Percentiles rank a stretch among this genome's conserved stretches.
These are phyloP conservation scores for Psilocybe tampanensis DNA, from an alignment of 768 basidiomycete genomes.

Conservation along the genomic window DNA sequence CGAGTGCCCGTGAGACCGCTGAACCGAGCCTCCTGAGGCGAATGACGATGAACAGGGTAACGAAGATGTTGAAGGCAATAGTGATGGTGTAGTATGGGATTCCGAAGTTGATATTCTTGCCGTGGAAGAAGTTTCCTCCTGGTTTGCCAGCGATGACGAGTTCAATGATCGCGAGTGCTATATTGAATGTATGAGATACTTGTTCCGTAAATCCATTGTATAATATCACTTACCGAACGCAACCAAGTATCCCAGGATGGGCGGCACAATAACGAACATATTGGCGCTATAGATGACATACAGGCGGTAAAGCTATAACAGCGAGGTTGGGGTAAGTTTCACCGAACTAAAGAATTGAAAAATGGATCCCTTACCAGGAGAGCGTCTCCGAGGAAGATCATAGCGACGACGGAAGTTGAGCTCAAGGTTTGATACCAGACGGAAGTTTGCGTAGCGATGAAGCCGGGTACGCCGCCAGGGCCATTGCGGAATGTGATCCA, in stretches of 20 bases:
- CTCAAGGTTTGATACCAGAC: slow-evolving; percentile 35
- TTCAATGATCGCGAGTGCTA: slow-evolving; percentile 43
- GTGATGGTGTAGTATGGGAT: slow-evolving; percentile 42
- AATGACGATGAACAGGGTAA: slow-evolving; percentile 40
- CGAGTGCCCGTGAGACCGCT: slow-evolving; percentile 28
- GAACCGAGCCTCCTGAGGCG: slow-evolving; percentile 36
- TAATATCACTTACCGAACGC: slow-evolving; percentile 26
- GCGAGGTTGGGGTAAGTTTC: neutral
- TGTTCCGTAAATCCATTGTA: neutral
- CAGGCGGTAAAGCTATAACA: slow-evolving; percentile 30
- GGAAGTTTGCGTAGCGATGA: slow-evolving; percentile 26
- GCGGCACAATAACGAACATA: slow-evolving; percentile 25
- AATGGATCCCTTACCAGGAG: slow-evolving; percentile 24
- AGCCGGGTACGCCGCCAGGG: slow-evolving; percentile 28
- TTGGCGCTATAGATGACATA: slow-evolving; percentile 31
- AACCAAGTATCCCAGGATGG: slow-evolving; percentile 26
- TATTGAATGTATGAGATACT: neutral
- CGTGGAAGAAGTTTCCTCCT: slow-evolving; percentile 41
- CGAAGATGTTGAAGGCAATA: slow-evolving; percentile 43
- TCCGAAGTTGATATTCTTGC: slow-evolving; percentile 38
- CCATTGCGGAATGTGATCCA: slow-evolving; percentile 31
- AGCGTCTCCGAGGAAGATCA: slow-evolving; percentile 35
- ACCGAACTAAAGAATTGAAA: neutral
- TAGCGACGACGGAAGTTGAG: slow-evolving; percentile 27
- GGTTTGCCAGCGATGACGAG: slow-evolving; percentile 41